Evolutionary conservation across 345 rosid genomes (phyloP), one percentile per base, ranked within the genome.

Genomic region (Alliaria petiolata): DNA sequence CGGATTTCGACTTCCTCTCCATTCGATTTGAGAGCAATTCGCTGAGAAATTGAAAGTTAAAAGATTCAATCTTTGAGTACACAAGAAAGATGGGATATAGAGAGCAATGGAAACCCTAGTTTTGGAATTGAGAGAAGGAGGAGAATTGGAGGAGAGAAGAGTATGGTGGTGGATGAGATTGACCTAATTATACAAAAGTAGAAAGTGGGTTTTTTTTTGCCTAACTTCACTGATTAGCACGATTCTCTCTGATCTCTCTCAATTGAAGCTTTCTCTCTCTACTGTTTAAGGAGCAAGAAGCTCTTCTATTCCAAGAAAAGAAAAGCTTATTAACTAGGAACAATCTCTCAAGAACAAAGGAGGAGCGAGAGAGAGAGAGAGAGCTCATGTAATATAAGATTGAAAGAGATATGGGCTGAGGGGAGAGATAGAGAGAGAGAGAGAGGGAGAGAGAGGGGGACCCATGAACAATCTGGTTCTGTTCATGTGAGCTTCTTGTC

Each of bases 401-500:
- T 62, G 75, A 76, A 17, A 56, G 70, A 76, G 79, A 69, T 54
- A 69, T 76, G 75, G 70, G 65, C 55, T n/a, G 22, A 15, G 56
- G 35, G 20, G 50, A 14, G 44, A 51, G 54, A 57, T 17, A 2
- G 65, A 15, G 36, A 25, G 39, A 45, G 25, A 45, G 17, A 46
- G 60, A 52, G 42, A 1, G 44, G 1, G n/a, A n/a, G n/a, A n/a
- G n/a, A n/a, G n/a, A 54, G 17, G 71, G 55, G 76, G 76, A 50
- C 76, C 76, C 80, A 76, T 70, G 76, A 76, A 57, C 70, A 69
- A 76, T 69, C 76, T 64, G 76, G 80, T 76, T 76, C 67, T 76
- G 76, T 63, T 76, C 80, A 76, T 76, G 80, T 76, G 80, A 70
- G 76, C 76, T 70, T 70, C 71, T 76, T 76, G 80, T 70, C 76